A percentile compares a stretch with the other conserved stretches of the same genome.
phyloP scores from a whole-genome alignment of 202 grass and related monocot genomes.

The Bolboschoenoplectus hybrid region DNA sequence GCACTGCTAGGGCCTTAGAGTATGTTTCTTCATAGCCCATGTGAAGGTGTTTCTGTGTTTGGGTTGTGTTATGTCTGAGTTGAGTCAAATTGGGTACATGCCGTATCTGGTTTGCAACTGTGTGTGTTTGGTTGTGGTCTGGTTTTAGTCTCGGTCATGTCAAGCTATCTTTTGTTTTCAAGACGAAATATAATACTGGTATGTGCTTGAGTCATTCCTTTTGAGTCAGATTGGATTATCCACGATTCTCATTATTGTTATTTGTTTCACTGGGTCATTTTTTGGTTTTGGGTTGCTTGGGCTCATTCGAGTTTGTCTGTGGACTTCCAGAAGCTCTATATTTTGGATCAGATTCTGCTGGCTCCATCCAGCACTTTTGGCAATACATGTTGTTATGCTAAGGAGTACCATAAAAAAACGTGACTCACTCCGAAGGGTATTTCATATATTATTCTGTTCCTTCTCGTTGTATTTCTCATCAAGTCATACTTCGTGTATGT shows the following conservation, averaged over 20 bases:
- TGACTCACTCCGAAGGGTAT: not conserved
- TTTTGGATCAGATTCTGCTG: not conserved
- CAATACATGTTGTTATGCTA: not conserved
- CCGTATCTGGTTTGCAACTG: not conserved
- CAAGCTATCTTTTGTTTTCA: not conserved
- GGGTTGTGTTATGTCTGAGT: not conserved
- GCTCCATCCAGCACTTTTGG: not conserved
- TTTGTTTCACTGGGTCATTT: not conserved
- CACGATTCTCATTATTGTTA: no score
- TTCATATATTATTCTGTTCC: not conserved
- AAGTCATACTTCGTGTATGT: slow-evolving; percentile 19
- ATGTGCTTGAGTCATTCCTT: not conserved
- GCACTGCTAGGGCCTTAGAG: slow-evolving; percentile 89
- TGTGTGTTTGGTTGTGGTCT: not conserved
- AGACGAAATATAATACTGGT: not conserved
- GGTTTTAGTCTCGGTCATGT: not conserved
- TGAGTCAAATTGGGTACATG: not conserved
- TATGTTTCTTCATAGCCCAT: slow-evolving; percentile 52
- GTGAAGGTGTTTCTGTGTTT: not conserved
- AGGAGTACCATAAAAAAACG: not conserved
- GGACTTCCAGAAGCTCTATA: not conserved
- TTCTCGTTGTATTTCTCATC: not conserved
- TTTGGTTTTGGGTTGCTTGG: not conserved
- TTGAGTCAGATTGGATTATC: not conserved
- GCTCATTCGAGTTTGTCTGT: not conserved